Base-by-base conservation (phyloP, 2,329 filamentous ascomycete species). In the Pestalotiopsis sp. region DNA sequence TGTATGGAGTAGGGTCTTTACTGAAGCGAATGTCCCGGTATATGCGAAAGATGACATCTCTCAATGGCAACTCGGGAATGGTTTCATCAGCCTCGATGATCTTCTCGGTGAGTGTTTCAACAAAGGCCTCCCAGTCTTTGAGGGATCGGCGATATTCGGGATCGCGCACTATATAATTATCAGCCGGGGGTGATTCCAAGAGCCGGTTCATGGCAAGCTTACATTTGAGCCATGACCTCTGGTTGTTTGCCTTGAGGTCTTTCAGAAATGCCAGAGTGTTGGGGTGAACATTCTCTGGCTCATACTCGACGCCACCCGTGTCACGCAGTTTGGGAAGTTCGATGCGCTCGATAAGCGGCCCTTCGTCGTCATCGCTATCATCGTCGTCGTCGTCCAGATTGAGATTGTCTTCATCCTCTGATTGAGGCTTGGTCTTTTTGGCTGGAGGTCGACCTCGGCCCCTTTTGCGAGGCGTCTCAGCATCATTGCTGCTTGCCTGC, bases 31-130 rank as follows among this genome's bases (percentile, higher is more conserved):
- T 87, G 75, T 97, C 94, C 74, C 94, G 87, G 80, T 97, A 94
- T 69, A 97, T 96, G 70, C 94, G 91, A 78, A 95, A 97, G 62
- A 94, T 90, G 73, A 97, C 84, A 77, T 97, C 94, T 79, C 97
- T 96, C 67, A 91, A 84, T 1, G 95, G 95, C 25, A 97, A 83
- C 74, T 97, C 94, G 0, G 95, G 95, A 57, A 97, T 89, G 1
- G 94, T 97, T 67, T 92, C 89, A 77, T 98, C 95, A 52, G 87
- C 85, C 69, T 91, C 89, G 23, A 88, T 87, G 67, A 97, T 85
- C 70, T 89, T 91, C 70, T 91, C 85, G 1, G 92, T 93, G 52
- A 96, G 84, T 11, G 84, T 84, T 73, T 93, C 91, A 45, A 96
- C 88, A 75, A 95, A 97, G 1, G 89, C 88, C 62, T 93, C 89